Evolutionary conservation across 768 basidiomycete genomes (phyloP), one percentile per base, ranked within the genome.

Genomic region (Pisolithus marmoratus): DNA sequence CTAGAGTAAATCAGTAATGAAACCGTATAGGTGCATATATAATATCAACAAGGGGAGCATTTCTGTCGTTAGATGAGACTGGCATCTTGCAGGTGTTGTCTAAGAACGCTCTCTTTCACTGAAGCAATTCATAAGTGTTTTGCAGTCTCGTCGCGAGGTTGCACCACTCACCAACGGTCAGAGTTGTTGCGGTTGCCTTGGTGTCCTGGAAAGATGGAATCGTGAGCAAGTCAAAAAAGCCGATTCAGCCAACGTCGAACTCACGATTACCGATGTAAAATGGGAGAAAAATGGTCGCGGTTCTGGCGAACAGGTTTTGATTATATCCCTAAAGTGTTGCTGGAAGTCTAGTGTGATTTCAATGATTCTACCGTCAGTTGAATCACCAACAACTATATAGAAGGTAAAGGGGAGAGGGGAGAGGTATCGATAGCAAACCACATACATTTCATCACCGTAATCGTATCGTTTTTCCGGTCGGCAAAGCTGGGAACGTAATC

Each of bases 321-420:
- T 75, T 36, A 88, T 85, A 49, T 90, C 87, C 61, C 80, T 86
- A 67, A 91, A 90, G 61, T 89, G 86, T 52, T 84, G 80, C 58
- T 84, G 82, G 67, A 91, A 88, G 65, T 90, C 88, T 90, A 11
- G 54, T 4, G 37, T 14, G 12, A 34, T 34, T 34, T 4, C 34
- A 34, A 34, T 20, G 12, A 19, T 41, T 19, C 43, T 15, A 8
- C 43, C 43, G 24, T 27, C 17, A 26, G 43, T 24, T 2, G 23
- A 20, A 44, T 15, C 20, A 44, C 23, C 42, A 22, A 26, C 14
- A 14, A 5, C 31, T 15, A 58, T 15, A 58, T 41, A 4, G 48
- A 22, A 23, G 49, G 50, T 50, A 22, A 38, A 14, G 20, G 36
- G n/a, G 45, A 36, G 41, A 20, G 20, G 47, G 24, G 50, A n/a